Evolutionary conservation across 129 eudicot species (phyloP), one percentile per base, ranked within the genome.

Genomic region (Silybum marianum): DNA sequence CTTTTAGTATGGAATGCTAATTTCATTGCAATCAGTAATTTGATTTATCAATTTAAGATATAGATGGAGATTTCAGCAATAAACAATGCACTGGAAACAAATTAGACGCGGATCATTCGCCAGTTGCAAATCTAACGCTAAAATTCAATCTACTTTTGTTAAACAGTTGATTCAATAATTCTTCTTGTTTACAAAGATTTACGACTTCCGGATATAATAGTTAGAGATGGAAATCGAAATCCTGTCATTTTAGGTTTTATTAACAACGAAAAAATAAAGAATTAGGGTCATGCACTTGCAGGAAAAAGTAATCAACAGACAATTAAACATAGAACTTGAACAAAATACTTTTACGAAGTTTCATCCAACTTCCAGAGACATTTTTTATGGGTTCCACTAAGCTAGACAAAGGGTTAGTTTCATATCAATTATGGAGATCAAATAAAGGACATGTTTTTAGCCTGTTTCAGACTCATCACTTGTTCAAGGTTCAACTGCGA

Each of bases 141-240:
- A n/a, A 72, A 36, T 38, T 3, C 32, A 72, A 38, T 38, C 26
- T 38, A 71, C 44, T 71, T 1, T 32, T 11, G 14, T 65, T 65
- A 2, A 6, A 16, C 11, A 16, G 19, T 71, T 4, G 74, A 71
- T 71, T 9, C 25, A 71, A 71, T 34, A 16, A 46, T 70, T 16
- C 1, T 63, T 22, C 28, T 63, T 63, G 69, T 65, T 4, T 23
- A 21, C 26, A 8, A 65, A 8, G 30, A 2, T 34, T 32, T 71
- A 16, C 26, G 74, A 34, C 22, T 46, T 46, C 32, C 30, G 6
- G 73, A 12, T 24, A 77, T 58, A 10, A 21, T 63, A 76, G 23
- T 76, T 19, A 60, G 34, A 62, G 72, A 21, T 38, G 80, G 73
- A 77, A 32, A 22, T 39, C 36, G 38, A 63, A 21, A 19, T 65